phyloP scores from a whole-genome alignment of 352 stramenopile species.

The Phytophthora agathidicida region DNA sequence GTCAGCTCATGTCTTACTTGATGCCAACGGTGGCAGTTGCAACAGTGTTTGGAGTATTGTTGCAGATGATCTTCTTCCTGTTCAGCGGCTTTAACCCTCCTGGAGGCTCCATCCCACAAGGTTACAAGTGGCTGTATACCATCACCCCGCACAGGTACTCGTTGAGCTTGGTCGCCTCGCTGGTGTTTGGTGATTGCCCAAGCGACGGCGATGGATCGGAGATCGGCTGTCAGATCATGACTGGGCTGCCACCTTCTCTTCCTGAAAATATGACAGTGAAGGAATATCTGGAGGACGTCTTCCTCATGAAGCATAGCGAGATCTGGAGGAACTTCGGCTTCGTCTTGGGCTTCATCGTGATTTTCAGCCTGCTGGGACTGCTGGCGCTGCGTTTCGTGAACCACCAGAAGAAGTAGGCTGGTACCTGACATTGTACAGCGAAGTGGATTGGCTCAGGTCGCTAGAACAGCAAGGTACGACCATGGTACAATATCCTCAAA shows the following conservation, averaged over 20 bases:
- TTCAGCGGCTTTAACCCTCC: constrained; percentile 14
- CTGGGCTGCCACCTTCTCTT: constrained; percentile 21
- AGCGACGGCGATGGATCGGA: constrained; percentile 3
- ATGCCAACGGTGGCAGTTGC: constrained; percentile 42
- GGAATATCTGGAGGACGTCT: constrained; percentile 26
- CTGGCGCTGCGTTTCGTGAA: constrained; percentile 24
- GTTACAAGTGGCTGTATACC: too few relatives aligned
- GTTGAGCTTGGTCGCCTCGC: neutral
- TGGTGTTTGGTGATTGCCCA: constrained; percentile 4
- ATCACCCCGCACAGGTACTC: constrained; percentile 10
- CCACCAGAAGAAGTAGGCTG: constrained; percentile 45
- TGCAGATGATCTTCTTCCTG: constrained; percentile 6
- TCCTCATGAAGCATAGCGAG: constrained; percentile 33
- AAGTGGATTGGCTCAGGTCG: too few relatives aligned
- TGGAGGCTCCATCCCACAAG: neutral
- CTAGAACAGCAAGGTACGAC: too few relatives aligned
- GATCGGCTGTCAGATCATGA: constrained; percentile 31
- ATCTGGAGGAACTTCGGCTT: constrained; percentile 19
- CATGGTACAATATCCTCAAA: too few relatives aligned
- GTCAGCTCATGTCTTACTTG: constrained; percentile 26
- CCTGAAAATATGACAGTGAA: constrained; percentile 24
- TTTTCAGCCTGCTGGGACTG: constrained; percentile 25
- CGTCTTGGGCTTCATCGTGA: constrained; percentile 20
- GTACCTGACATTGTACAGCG: too few relatives aligned
- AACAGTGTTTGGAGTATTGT: constrained; percentile 34